phyloP scores from a whole-genome alignment of 345 rosid species.

The Hibiscus trionum region DNA sequence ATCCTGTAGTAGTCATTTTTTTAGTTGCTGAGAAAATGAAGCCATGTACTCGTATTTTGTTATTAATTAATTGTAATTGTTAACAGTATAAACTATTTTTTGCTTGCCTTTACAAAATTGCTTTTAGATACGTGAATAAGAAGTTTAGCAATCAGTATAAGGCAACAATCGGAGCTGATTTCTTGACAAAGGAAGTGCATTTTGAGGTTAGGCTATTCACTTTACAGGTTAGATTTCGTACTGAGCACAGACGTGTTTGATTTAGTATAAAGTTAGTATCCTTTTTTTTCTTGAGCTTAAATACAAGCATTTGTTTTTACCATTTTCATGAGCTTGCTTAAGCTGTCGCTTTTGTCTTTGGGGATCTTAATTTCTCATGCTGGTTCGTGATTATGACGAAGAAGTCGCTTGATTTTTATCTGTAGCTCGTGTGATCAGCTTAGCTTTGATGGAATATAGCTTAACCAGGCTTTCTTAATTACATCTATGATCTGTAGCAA shows the following conservation, averaged over 20 bases:
- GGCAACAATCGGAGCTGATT: conserved; percentile 48
- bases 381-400: conserved; percentile 3
- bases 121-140: not conserved
- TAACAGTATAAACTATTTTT: not conserved
- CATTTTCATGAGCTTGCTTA: not conserved
- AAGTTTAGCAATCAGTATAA: conserved; percentile 5
- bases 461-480: not conserved
- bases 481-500: not conserved
- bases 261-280: not conserved
- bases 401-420: not conserved
- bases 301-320: not conserved
- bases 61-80: not conserved
- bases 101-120: not conserved
- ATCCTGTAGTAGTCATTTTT: conserved; percentile 24
- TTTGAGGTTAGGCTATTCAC: conserved; percentile 86
- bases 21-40: not conserved
- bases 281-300: not conserved
- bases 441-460: not conserved
- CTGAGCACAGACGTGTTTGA: not conserved
- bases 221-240: not conserved
- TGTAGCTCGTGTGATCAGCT: not conserved
- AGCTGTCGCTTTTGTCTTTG: not conserved
- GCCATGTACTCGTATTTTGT: not conserved
- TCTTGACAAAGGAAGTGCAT: conserved; percentile 86
- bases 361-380: not conserved